Conservation (phyloP, 768 basidiomycete genomes). For the Termitomyces heimii region DNA sequence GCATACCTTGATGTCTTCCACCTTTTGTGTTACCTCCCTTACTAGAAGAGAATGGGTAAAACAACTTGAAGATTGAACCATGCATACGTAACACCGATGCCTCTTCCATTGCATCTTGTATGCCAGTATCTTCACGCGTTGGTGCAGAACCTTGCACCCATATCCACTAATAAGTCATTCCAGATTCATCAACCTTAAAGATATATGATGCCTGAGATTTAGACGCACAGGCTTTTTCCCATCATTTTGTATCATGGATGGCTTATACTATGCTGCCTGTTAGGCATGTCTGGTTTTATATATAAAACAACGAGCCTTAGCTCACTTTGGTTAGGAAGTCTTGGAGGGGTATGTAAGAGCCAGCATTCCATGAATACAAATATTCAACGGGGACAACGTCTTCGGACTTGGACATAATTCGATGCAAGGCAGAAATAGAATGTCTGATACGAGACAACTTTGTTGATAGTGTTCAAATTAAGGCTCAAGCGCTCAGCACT, state of each 20-base stretch:
- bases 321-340: constrained; percentile 53
- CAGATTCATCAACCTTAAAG: neutral
- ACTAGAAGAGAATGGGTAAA: constrained; percentile 30
- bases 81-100: constrained; percentile 37
- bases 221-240: constrained; percentile 63
- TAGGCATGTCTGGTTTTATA: neutral
- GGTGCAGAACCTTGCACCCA: constrained; percentile 40
- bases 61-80: neutral
- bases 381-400: constrained; percentile 35
- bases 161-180: constrained; percentile 48
- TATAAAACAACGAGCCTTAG: neutral
- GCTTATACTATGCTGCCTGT: constrained; percentile 45
- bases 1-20: constrained; percentile 57
- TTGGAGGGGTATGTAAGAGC: constrained; percentile 34
- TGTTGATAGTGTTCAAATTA: neutral
- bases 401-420: constrained; percentile 24
- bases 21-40: constrained; percentile 45
- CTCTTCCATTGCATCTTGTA: constrained; percentile 36
- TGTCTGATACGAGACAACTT: neutral
- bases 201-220: neutral
- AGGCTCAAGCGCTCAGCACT: too few relatives aligned
- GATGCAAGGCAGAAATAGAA: neutral
- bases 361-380: constrained; percentile 46
- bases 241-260: constrained; percentile 75
- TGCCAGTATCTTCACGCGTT: constrained; percentile 15